These are phyloP conservation scores for Medicago lupulina DNA, from an alignment of 306 rosid genomes.

Conservation along the genomic window DNA sequence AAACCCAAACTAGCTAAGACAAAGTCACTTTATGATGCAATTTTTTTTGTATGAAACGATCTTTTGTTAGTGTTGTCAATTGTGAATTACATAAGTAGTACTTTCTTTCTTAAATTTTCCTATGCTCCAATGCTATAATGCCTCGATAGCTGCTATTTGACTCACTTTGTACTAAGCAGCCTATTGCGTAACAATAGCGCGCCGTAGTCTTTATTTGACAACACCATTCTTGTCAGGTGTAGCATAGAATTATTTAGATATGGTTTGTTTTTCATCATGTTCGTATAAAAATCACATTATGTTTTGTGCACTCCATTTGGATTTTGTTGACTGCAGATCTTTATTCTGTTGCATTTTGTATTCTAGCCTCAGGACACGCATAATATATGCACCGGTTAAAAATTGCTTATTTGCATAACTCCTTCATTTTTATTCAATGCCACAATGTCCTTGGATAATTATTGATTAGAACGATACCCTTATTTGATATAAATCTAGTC, in stretches of 20 bases:
- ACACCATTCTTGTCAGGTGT: not conserved
- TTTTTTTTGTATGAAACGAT: constrained; percentile 11
- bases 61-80: not conserved
- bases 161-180: not conserved
- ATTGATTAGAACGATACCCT: not conserved
- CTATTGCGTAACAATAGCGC: not conserved
- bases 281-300: not conserved
- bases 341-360: constrained; percentile 16
- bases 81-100: not conserved
- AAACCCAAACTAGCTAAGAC: constrained; percentile 10
- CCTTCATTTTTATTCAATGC: not conserved
- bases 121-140: not conserved
- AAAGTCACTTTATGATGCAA: not conserved
- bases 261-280: not conserved
- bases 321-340: not conserved
- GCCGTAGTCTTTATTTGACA: not conserved
- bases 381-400: not conserved
- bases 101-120: not conserved
- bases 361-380: not conserved
- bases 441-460: constrained; percentile 12
- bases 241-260: constrained; percentile 23
- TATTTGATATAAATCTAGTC: too few species aligned
- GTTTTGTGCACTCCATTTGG: constrained; percentile 13
- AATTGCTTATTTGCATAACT: not conserved
- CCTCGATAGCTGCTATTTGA: not conserved